phyloP scores from a whole-genome alignment of 2,329 filamentous ascomycete genomes.

The Knufia petricola region DNA sequence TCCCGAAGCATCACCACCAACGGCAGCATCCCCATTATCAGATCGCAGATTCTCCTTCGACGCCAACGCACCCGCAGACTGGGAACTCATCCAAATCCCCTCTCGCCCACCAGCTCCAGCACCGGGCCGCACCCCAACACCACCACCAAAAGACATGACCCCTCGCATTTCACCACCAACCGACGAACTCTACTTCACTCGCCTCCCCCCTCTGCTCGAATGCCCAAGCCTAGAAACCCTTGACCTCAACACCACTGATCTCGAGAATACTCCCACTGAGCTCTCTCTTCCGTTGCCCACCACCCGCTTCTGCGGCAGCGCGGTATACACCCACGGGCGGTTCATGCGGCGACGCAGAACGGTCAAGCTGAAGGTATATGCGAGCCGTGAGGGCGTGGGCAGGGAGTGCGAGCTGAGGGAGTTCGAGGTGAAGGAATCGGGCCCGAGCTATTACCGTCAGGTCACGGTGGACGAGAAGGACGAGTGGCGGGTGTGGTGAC shows the following conservation, averaged over 20 bases:
- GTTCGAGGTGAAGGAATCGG: background rate
- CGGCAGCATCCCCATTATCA: background rate
- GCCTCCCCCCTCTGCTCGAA: background rate
- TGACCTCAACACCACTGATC: background rate
- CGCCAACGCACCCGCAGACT: background rate
- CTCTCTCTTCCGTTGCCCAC: background rate
- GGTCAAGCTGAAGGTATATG: background rate
- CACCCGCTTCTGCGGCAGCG: background rate
- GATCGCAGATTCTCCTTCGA: constrained; percentile 4
- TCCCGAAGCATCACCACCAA: background rate
- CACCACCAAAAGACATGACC: background rate
- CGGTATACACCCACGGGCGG: background rate
- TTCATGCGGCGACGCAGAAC: background rate
- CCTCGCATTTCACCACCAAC: background rate
- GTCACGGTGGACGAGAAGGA: background rate
- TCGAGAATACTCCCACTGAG: background rate
- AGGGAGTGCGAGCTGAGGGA: background rate
- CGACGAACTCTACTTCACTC: too few relatives aligned
- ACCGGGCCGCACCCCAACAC: background rate
- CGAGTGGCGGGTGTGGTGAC: too few relatives aligned
- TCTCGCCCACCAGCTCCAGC: background rate
- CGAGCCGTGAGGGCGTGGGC: background rate
- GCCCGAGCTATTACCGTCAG: background rate
- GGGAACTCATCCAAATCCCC: background rate
- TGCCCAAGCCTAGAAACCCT: background rate